These are phyloP conservation scores for Rostrohypoxylon terebratum DNA, from an alignment of 495 filamentous ascomycete genomes.

Conservation along the genomic window DNA sequence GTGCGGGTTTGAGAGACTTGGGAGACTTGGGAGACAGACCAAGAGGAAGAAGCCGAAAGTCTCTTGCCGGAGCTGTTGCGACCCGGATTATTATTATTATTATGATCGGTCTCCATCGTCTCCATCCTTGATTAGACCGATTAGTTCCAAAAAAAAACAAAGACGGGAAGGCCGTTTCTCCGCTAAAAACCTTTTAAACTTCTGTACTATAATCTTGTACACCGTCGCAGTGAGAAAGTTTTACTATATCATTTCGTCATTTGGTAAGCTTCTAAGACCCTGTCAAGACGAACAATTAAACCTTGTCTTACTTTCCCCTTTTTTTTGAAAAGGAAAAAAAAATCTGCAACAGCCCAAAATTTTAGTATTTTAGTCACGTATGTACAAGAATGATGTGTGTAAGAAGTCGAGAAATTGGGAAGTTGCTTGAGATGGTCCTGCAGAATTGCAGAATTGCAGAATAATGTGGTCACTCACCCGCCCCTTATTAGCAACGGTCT, in stretches of 20 bases:
- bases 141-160: neutral
- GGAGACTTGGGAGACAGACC: slow-evolving; percentile 29
- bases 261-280: slow-evolving; percentile 30
- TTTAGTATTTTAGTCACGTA: slow-evolving; percentile 16
- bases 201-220: slow-evolving; percentile 29
- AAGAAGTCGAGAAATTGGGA: neutral
- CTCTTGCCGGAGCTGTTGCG: slow-evolving; percentile 34
- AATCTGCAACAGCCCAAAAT: neutral
- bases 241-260: slow-evolving; percentile 28
- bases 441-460: neutral
- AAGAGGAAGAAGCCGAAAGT: slow-evolving; percentile 47
- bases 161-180: neutral
- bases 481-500: neutral
- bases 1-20: slow-evolving; percentile 39
- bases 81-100: slow-evolving; percentile 28
- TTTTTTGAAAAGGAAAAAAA: no score
- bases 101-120: no score
- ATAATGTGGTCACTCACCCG: slow-evolving; percentile 3
- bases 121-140: slow-evolving; percentile 13
- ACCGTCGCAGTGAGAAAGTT: slow-evolving; percentile 2
- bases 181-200: slow-evolving; percentile 18
- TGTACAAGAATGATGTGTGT: neutral
- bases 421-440: neutral
- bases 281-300: slow-evolving; percentile 11
- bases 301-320: slow-evolving; percentile 6